Evolutionary conservation across 768 basidiomycete species (phyloP), one percentile per base, ranked within the genome.

Genomic region (Suillus subalutaceus): DNA sequence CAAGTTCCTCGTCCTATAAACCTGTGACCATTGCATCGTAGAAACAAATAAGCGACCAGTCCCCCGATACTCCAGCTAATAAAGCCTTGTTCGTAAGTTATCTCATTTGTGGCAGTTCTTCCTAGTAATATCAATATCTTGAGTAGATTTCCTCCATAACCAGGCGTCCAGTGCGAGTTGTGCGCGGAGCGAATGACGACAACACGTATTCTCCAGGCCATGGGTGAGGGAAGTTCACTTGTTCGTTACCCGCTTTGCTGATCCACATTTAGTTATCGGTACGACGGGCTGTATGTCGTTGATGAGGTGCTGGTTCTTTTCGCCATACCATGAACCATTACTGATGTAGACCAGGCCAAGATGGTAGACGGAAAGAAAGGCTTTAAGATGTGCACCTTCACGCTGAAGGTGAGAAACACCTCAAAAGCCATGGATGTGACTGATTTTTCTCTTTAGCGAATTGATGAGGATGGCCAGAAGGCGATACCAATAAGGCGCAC

Each of bases 141-240:
- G 26, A 58, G 18, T 52, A 82, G 78, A 58, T 77, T 13, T 81
- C 81, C 5, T 63, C 2, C 23, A 0, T 63, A 20, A 79, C 72
- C 1, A 70, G 65, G 40, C 71, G 70, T 20, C 81, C 79, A 0
- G 79, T 82, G 1, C 77, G 81, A 52, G 81, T 82, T 13, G 53
- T 81, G 37, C 73, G 81, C n/a, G 81, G 81, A 30, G 70, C 30
- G 32, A 71, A 56, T 23, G 13, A 38, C 0, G 4, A n/a, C 1
- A 74, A 55, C 44, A 32, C 20, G 60, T 77, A 73, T 43, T 50
- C 77, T 5, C 76, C 76, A 0, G 0, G 23, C 1, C 13, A 23
- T 23, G 77, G 76, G 77, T 78, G 50, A 68, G 71, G 30, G 32
- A 50, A 30, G 1, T 20, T 12, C 7, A 18, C 15, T 38, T 23